A percentile compares a stretch with the other conserved stretches of the same genome.
These are phyloP conservation scores for Pichia ethanolica DNA, from an alignment of 805 yeast species.

Conservation along the genomic window DNA sequence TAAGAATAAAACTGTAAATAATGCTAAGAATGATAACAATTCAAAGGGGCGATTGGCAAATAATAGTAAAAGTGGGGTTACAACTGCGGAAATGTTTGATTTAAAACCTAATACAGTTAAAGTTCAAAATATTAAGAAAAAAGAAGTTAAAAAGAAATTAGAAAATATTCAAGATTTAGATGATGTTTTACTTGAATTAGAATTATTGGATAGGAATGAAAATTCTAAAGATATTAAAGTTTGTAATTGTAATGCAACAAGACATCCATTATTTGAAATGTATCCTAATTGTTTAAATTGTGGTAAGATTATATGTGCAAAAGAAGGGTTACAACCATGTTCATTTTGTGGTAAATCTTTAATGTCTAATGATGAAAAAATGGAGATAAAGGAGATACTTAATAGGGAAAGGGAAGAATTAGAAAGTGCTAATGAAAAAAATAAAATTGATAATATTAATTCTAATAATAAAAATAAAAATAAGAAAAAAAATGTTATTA, in stretches of 20 bases:
- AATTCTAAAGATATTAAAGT: slow-evolving; percentile 12
- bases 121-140: slow-evolving; percentile 16
- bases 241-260: slow-evolving; percentile 81
- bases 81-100: slow-evolving; percentile 43
- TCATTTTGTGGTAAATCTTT: slow-evolving; percentile 69
- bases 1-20: neutral
- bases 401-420: slow-evolving; percentile 44
- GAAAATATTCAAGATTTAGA: slow-evolving; percentile 45
- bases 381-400: slow-evolving; percentile 46
- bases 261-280: slow-evolving; percentile 81
- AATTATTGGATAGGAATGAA: slow-evolving; percentile 20
- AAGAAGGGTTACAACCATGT: slow-evolving; percentile 89
- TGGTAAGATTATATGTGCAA: slow-evolving; percentile 86
- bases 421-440: slow-evolving; percentile 21
- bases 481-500: slow-evolving; percentile 40
- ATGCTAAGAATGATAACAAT: neutral
- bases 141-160: slow-evolving; percentile 36
- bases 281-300: slow-evolving; percentile 93
- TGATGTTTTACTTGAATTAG: slow-evolving; percentile 38
- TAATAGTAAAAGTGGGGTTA: slow-evolving; percentile 23
- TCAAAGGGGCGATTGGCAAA: slow-evolving; percentile 13
- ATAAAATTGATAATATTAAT: slow-evolving; percentile 7
- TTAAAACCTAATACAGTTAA: slow-evolving; percentile 24
- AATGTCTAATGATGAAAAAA: slow-evolving; percentile 53
- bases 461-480: slow-evolving; percentile 10